phyloP scores from a whole-genome alignment of 352 stramenopile species.

The Globisporangium cystogenes region DNA sequence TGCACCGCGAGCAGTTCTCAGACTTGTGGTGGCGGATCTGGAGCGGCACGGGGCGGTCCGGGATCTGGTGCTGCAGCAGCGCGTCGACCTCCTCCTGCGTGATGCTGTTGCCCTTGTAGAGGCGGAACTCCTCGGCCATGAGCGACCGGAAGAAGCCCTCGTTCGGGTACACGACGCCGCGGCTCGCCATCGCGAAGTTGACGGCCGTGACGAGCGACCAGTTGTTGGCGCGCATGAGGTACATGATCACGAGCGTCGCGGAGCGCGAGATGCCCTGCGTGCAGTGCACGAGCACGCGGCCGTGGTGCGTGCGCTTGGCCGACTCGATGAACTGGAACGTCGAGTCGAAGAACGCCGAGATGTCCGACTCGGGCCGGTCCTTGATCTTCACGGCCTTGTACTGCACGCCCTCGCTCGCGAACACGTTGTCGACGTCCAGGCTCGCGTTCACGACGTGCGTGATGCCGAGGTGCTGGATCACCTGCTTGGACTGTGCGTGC shows the following conservation, averaged over 20 bases:
- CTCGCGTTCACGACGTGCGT: conserved; percentile 85
- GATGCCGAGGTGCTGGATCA: conserved; percentile 75
- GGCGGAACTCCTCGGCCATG: conserved; percentile 68
- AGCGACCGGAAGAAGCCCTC: conserved; percentile 71
- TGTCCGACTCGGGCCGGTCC: conserved; percentile 66
- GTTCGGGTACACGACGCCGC: conserved; percentile 80
- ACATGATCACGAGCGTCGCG: conserved; percentile 81
- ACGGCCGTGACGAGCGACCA: conserved; percentile 81
- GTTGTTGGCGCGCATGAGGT: conserved; percentile 78
- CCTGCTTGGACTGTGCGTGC: conserved; percentile 74
- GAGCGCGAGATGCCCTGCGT: conserved; percentile 83
- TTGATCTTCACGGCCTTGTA: conserved; percentile 84
- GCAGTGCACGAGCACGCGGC: conserved; percentile 77
- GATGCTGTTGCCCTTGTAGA: conserved; percentile 80
- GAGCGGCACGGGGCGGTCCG: conserved; percentile 65
- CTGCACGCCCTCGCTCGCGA: conserved; percentile 53
- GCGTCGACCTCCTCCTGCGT: conserved; percentile 61
- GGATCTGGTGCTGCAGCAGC: conserved; percentile 67
- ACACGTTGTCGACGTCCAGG: conserved; percentile 72
- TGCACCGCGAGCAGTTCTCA: conserved; percentile 64
- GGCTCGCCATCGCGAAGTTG: conserved; percentile 73
- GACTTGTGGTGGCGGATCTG: conserved; percentile 56
- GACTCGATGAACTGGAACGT: conserved; percentile 76
- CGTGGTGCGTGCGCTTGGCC: conserved; percentile 69
- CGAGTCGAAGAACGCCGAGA: conserved; percentile 59